A percentile compares a stretch with the other conserved stretches of the same genome.
Conservation (phyloP, 805 yeast genomes). For the Candida yuanshanica region DNA sequence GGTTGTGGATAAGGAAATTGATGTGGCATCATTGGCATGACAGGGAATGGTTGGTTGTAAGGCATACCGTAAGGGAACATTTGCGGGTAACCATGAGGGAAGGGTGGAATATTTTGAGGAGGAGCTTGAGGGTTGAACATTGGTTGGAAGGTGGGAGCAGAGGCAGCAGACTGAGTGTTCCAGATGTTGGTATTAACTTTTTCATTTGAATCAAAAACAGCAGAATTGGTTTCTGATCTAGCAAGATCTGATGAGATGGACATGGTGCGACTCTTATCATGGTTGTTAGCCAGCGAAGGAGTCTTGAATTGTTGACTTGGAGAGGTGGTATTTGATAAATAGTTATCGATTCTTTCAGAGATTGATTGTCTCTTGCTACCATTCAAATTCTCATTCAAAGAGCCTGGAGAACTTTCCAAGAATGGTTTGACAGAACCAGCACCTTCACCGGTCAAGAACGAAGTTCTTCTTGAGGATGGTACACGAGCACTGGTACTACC, state of each 20-base stretch:
- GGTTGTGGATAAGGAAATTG: conserved; percentile 12
- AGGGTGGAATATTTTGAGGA: conserved; percentile 8
- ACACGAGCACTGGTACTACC: conserved; percentile 28
- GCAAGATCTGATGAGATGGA: conserved; percentile 24
- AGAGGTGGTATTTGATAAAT: conserved; percentile 36
- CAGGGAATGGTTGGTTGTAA: conserved; percentile 30
- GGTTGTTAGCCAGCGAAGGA: conserved; percentile 1
- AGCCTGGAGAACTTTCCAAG: conserved; percentile 23
- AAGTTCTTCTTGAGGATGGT: conserved; percentile 45
- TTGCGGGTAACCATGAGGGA: conserved; percentile 22
- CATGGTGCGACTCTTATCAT: conserved; percentile 13
- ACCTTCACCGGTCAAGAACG: conserved; percentile 36
- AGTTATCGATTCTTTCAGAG: conserved; percentile 57
- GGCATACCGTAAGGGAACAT: conserved; percentile 32
- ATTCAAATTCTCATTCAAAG: conserved; percentile 25
- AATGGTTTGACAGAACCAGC: conserved; percentile 19
- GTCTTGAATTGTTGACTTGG: conserved; percentile 37
- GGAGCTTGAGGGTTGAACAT: conserved; percentile 2
- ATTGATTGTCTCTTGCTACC: conserved; percentile 21
- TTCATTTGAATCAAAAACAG: conserved; percentile 25
- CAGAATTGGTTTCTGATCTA: conserved; percentile 31
- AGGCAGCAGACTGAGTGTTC: conserved; percentile 65
- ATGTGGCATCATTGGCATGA: conserved; percentile 27
- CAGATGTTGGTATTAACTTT: conserved; percentile 38
- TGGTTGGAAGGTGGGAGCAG: conserved; percentile 31